Conservation (phyloP, 352 stramenopile genomes). For the Globisporangium ultimum region DNA sequence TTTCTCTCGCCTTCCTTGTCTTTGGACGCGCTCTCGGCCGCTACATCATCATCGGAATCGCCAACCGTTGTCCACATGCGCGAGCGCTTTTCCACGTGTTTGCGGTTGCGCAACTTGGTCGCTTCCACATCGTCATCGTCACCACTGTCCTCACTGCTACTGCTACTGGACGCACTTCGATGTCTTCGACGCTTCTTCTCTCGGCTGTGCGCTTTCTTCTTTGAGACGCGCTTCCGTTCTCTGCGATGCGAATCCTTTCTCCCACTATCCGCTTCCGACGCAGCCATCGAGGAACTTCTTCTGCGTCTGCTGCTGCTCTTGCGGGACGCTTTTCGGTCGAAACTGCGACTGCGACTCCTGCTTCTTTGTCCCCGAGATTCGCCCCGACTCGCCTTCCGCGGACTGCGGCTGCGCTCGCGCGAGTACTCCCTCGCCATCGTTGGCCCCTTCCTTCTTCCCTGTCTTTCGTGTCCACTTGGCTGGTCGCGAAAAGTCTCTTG, state of each 20-base stretch:
- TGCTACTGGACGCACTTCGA: neutral
- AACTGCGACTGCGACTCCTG: slow-evolving; percentile 1
- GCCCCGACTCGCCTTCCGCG: neutral
- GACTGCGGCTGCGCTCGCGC: slow-evolving; percentile 11
- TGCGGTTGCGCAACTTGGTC: slow-evolving; percentile 7
- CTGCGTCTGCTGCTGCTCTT: slow-evolving; percentile 6
- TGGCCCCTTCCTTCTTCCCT: neutral
- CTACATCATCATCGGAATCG: slow-evolving; percentile 2
- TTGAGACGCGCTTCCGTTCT: slow-evolving; percentile 1
- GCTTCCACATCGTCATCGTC: slow-evolving; percentile 1
- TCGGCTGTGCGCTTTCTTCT: slow-evolving; percentile 4
- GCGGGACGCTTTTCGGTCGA: neutral
- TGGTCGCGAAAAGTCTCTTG: too few species aligned
- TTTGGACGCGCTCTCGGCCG: neutral
- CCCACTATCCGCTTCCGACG: neutral
- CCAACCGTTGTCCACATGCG: slow-evolving; percentile 10
- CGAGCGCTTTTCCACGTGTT: slow-evolving; percentile 5
- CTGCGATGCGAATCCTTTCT: neutral
- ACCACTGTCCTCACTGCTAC: neutral
- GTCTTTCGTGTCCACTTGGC: neutral
- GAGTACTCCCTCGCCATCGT: neutral
- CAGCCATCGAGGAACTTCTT: neutral
- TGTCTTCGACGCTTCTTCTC: neutral
- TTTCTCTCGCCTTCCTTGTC: slow-evolving; percentile 3
- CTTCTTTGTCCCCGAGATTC: neutral